Percentiles rank a stretch among this genome's conserved stretches.
These are phyloP conservation scores for Phytophthora pini DNA, from an alignment of 352 stramenopile species.

Conservation along the genomic window DNA sequence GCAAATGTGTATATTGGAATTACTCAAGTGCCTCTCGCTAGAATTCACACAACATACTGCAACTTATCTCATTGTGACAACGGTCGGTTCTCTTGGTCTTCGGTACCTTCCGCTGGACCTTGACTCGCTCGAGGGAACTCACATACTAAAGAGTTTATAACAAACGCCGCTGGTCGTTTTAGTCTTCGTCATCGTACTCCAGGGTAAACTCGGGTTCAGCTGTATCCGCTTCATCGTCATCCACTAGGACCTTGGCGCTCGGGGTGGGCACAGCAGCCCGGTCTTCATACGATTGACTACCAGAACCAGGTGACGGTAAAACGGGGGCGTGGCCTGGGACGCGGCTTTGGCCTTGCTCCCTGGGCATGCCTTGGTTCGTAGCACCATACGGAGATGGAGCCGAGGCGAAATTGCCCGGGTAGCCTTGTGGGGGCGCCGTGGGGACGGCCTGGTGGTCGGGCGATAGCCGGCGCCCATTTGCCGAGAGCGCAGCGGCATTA, in stretches of 20 bases:
- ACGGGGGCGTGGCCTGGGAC: slow-evolving; percentile 28
- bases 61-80: too few species aligned
- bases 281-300: slow-evolving; percentile 30
- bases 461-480: slow-evolving; percentile 23
- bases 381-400: slow-evolving; percentile 29
- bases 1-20: slow-evolving; percentile 12
- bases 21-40: not conserved
- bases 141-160: slow-evolving; percentile 20
- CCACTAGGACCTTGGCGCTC: slow-evolving; percentile 34
- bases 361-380: slow-evolving; percentile 23
- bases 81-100: not conserved
- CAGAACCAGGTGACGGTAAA: slow-evolving; percentile 26
- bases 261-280: slow-evolving; percentile 1
- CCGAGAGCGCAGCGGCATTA: slow-evolving; percentile 38
- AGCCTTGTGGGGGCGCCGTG: slow-evolving; percentile 23
- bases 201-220: slow-evolving; percentile 72
- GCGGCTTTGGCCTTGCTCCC: slow-evolving; percentile 29
- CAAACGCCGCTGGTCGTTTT: slow-evolving; percentile 31
- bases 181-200: slow-evolving; percentile 85
- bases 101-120: slow-evolving; percentile 18
- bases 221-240: slow-evolving; percentile 72
- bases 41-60: not conserved
- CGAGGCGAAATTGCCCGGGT: slow-evolving; percentile 18
- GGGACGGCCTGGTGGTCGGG: slow-evolving; percentile 17
- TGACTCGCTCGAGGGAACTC: not conserved